Evolutionary conservation across 768 basidiomycete genomes (phyloP), one percentile per base, ranked within the genome.

Genomic region (Calocybe cyanea): DNA sequence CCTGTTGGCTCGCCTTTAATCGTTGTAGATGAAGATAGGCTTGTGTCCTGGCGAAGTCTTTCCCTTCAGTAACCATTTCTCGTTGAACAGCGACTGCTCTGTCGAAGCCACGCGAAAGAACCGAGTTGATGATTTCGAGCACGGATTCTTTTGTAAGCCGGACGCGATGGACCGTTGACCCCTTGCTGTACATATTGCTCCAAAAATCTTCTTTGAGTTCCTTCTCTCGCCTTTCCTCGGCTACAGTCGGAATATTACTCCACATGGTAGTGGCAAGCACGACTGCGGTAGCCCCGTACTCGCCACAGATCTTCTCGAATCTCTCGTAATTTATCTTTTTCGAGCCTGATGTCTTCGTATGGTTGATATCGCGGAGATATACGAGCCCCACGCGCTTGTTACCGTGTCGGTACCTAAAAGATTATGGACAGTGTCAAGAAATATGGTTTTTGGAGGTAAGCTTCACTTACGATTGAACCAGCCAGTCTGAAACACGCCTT

Each of bases 191-290:
- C 32, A 66, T 67, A 20, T 64, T 57, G 49, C 70, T 68, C 64
- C 73, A 77, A 53, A 66, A 69, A 36, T 62, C 63, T 46, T 37
- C 38, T 28, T 21, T 34, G 23, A 76, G 63, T 50, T 71, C 62
- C 0, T 45, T 41, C 48, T 73, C 73, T 4, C 75, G 65, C 8
- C 53, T 21, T 6, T 35, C 49, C 55, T 67, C 71, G 21, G 59
- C 15, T 45, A 57, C 62, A 33, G 49, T 56, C 46, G 57, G 51
- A 34, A 70, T 68, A 38, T 60, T 60, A 2, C 58, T 61, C 71
- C 73, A 74, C 67, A 63, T 76, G 31, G 63, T 75, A 47, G 75
- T 75, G 35, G 63, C 66, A 45, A 76, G 61, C 37, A 72, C 63
- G 39, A 75, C 67, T 47, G 72, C 71, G 30, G 62, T 59, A 46